Evolutionary conservation across 345 rosid genomes (phyloP).

Genomic region (sweet orange (Citrus sinensis)): DVS_A1.0 CM039167.1:8241001-8241500

Average conservation of each 20-base stretch:
- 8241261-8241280: conserved; percentile 55
- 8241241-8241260: background rate
- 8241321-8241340: conserved; percentile 99
- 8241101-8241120: background rate
- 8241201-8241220: background rate
- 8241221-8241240: background rate
- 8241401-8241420: background rate
- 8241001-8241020: conserved; percentile 96
- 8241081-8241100: background rate
- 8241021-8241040: conserved; percentile 95
- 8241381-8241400: background rate
- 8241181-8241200: background rate
- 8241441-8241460: background rate
- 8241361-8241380: background rate
- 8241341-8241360: conserved; percentile 15
- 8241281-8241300: conserved; percentile 98
- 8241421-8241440: background rate
- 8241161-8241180: background rate
- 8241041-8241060: conserved; percentile 92
- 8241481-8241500: background rate
- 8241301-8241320: conserved; percentile 93
- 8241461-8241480: background rate
- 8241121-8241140: background rate
- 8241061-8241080: conserved; percentile 97
- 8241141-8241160: background rate